Conservation (phyloP, 768 basidiomycete species). For the Collybia sordida region DNA sequence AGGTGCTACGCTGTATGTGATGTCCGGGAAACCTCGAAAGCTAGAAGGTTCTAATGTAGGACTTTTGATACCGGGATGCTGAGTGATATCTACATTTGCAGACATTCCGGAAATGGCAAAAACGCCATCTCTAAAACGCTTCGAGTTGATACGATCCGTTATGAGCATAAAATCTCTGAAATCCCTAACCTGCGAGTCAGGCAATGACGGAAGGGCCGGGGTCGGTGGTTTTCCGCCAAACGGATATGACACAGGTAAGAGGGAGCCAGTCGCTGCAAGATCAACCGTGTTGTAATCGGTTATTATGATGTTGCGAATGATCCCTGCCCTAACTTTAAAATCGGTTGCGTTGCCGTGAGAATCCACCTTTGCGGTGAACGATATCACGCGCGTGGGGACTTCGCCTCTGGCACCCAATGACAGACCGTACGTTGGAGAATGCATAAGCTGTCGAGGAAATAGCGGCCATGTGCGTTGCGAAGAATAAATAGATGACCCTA, state of each 20-base stretch:
- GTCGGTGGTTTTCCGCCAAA: slow-evolving; percentile 34
- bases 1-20: slow-evolving; percentile 43
- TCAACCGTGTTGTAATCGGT: slow-evolving; percentile 74
- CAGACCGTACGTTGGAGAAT: slow-evolving; percentile 38
- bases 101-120: slow-evolving; percentile 11
- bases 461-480: slow-evolving; percentile 65
- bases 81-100: too few relatives aligned
- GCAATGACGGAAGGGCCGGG: slow-evolving; percentile 3
- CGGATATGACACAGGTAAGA: slow-evolving; percentile 30
- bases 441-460: slow-evolving; percentile 61
- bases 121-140: slow-evolving; percentile 19
- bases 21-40: slow-evolving; percentile 50
- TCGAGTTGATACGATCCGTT: slow-evolving; percentile 9
- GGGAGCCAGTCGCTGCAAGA: slow-evolving; percentile 33
- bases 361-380: slow-evolving; percentile 78
- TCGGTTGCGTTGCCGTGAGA: slow-evolving; percentile 65
- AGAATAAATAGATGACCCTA: slow-evolving; percentile 61
- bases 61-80: slow-evolving; percentile 27
- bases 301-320: slow-evolving; percentile 66
- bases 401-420: slow-evolving; percentile 38
- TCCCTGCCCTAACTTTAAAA: slow-evolving; percentile 64
- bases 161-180: slow-evolving; percentile 26
- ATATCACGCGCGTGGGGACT: slow-evolving; percentile 58
- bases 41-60: slow-evolving; percentile 28
- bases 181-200: slow-evolving; percentile 24